Conservation (phyloP, 345 rosid species). For the Hibiscus trionum region DNA sequence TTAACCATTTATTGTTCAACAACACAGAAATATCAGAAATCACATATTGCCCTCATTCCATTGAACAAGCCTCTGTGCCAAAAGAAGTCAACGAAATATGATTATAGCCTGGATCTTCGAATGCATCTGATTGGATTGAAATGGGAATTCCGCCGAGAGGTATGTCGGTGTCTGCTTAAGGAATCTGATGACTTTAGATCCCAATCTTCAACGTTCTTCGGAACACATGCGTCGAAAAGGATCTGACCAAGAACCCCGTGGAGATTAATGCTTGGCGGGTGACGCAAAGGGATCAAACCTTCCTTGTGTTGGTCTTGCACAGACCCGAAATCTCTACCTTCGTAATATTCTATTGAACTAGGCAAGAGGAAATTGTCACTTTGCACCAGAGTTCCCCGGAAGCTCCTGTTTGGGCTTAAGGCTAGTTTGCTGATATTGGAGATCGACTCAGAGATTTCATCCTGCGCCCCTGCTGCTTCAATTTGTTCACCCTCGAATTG, state of each 20-base stretch:
- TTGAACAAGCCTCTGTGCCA: neutral
- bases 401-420: constrained; percentile 38
- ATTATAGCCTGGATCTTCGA: constrained; percentile 71
- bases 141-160: constrained; percentile 28
- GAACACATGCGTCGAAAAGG: constrained; percentile 81
- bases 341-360: constrained; percentile 55
- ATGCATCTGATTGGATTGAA: constrained; percentile 72
- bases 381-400: constrained; percentile 48
- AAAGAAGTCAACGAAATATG: constrained; percentile 9
- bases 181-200: constrained; percentile 50
- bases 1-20: neutral
- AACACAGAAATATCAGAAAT: constrained; percentile 10
- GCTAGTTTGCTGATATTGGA: constrained; percentile 36
- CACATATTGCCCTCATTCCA: neutral
- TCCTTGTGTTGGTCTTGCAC: constrained; percentile 51
- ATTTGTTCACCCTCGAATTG: constrained; percentile 37
- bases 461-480: constrained; percentile 38
- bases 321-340: constrained; percentile 52
- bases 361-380: constrained; percentile 59
- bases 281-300: constrained; percentile 50
- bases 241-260: constrained; percentile 88
- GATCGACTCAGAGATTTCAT: constrained; percentile 41
- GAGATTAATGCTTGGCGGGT: constrained; percentile 43
- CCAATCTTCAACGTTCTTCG: constrained; percentile 83
- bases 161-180: constrained; percentile 22